Evolutionary conservation across 495 filamentous ascomycete genomes (phyloP).

Genomic region (Penicillium bovifimosum): DNA sequence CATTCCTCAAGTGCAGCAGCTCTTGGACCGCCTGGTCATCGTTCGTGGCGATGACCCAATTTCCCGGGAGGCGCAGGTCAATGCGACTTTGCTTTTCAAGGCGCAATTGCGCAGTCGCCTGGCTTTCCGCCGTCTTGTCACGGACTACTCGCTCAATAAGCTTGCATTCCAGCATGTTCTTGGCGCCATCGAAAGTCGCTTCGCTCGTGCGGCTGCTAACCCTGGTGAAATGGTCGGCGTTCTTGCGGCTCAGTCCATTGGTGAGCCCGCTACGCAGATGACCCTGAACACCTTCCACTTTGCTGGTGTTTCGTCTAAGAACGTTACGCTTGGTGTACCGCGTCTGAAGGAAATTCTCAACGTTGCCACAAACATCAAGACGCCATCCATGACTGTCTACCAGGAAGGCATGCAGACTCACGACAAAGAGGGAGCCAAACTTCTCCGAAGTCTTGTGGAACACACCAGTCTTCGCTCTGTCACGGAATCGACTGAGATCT

Average conservation of each 20-base stretch:
- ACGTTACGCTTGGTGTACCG: conserved; percentile 97
- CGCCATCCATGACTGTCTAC: conserved; percentile 94
- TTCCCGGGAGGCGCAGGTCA: conserved; percentile 79
- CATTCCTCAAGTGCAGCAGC: conserved; percentile 68
- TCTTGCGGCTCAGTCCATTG: conserved; percentile 94
- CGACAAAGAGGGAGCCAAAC: conserved; percentile 76
- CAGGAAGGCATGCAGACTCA: conserved; percentile 52
- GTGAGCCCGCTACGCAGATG: conserved; percentile 99
- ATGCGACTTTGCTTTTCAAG: conserved; percentile 86
- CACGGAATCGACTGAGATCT: conserved; percentile 86
- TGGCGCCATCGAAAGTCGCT: conserved; percentile 84
- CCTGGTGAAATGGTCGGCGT: conserved; percentile 99
- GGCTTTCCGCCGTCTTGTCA: conserved; percentile 85
- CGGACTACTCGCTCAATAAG: conserved; percentile 77
- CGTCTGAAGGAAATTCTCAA: conserved; percentile 99
- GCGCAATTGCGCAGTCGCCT: conserved; percentile 82
- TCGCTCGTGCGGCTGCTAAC: conserved; percentile 70
- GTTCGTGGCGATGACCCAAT: conserved; percentile 79
- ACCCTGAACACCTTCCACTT: conserved; percentile 99
- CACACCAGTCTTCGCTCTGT: conserved; percentile 93
- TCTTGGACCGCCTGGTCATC: conserved; percentile 72
- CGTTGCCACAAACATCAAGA: conserved; percentile 96
- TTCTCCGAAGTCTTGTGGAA: conserved; percentile 79
- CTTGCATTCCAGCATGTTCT: conserved; percentile 89
- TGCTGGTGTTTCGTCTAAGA: conserved; percentile 98